Evolutionary conservation across 495 filamentous ascomycete genomes (phyloP), one percentile per base, ranked within the genome.

Genomic region (Xylaria flabelliformis): DNA sequence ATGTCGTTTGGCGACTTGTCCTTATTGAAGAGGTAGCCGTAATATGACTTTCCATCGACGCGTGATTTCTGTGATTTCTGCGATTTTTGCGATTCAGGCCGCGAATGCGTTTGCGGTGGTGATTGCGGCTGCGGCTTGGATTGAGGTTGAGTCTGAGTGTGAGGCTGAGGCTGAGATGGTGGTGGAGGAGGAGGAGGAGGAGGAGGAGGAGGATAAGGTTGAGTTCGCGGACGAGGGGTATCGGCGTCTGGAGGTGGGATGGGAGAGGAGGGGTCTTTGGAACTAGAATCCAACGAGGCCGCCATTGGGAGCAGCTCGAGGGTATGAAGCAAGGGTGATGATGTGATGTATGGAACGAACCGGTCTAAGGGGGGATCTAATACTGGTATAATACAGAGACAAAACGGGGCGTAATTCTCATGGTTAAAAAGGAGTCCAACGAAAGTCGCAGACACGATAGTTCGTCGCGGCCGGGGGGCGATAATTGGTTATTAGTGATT

Each of bases 11-110:
- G 91, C 32, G 87, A 89, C 79, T 94, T 96, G 78, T 96, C 90
- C 24, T 86, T 79, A 74, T 93, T 90, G 82, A 97, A 94, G 73
- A 98, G 82, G 73, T 93, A 93, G 19, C 93, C 94, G 88, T 95
- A 98, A 78, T 90, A 93, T 44, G 80, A 75, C 58, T 80, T 80
- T 46, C 71, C 78, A 68, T 77, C 32, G 73, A 71, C 71, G 42
- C 36, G 24, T 71, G 64, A 39, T 24, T 32, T 61, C 53, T 29
- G 24, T 71, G 64, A 39, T 24, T 32, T 61, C 29, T 64, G 34
- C 36, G 66, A 41, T 24, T 32, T 61, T 36, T 64, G 34, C 55
- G 73, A 29, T 24, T 69, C 36, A 39, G 36, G 6, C 6, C 36
- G 36, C 34, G 68, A 26, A 19, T 64, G 21, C 62, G 74, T 62